Evolutionary conservation across 495 filamentous ascomycete species (phyloP), one percentile per base, ranked within the genome.

Genomic region (Durotheca rogersii): DNA sequence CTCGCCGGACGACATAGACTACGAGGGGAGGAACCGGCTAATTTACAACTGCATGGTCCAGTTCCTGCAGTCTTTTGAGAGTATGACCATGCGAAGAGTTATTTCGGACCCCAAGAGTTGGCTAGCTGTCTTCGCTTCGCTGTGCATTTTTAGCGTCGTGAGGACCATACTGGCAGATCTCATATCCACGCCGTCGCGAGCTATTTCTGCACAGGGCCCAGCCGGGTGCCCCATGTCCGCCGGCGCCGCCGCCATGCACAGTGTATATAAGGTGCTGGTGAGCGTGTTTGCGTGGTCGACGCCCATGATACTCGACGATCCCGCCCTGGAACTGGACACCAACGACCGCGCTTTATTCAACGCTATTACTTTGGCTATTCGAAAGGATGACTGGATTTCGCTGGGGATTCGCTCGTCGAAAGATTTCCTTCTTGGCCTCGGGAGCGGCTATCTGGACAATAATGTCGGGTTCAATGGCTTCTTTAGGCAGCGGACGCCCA

Each of bases 101-200:
- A 51, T 66, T 4, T 58, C 67, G 12, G 67, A 68, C n/a, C 61
- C 68, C 1, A 72, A 67, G 48, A 68, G 48, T 30, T 77, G 74
- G 74, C 51, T 75, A 2, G 70, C 74, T n/a, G 48, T 66, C 15
- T 73, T 77, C 41, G 61, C 72, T 43, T 74, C 74, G 3, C 58
- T 77, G 19, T 76, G 73, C 53, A 73, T 77, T 30, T 77, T 77
- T 42, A 75, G 71, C 58, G 56, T 75, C n/a, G 69, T 75, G 25
- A 69, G 68, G 43, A 75, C 74, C 5, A 60, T 77, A 0, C 53
- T 76, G 9, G 67, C 69, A 7, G 74, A 77, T 45, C 52, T 73
- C 10, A 68, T 69, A 12, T 63, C 69, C 25, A 67, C 68, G 36
- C 58, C 61, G 1, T 60, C 54, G 17, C 49, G 57, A 32, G 37